Base-by-base conservation (phyloP, 306 rosid genomes). In the Pueraria montana region DNA sequence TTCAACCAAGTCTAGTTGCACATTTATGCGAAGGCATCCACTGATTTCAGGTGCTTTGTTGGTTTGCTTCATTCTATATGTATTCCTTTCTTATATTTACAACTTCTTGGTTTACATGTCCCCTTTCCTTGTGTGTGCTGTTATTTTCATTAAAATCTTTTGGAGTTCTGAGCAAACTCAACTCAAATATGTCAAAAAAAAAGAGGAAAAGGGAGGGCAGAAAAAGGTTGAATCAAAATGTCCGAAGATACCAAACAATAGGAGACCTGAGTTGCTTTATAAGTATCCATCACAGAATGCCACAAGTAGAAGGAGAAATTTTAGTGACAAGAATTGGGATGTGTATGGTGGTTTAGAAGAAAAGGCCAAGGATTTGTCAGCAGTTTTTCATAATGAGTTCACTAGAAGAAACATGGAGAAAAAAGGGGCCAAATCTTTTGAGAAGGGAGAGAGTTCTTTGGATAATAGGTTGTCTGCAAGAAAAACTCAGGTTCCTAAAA, bases 101-200 rank as follows among this genome's bases (percentile, higher is more conserved):
- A 82, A 30, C 36, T 45, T 96, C 45, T 70, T 96, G 80, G 78
- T 78, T 68, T 91, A 78, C 82, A 72, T 82, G 77, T 89, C 83
- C 55, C 99, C 98, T n/a, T 88, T 96, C 79, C 79, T 96, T 64
- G 36, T 88, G 18, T 87, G 87, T 73, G 71, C 70, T 72, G 86
- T 88, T 52, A 18, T 92, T 81, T 86, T 94, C 62, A 59, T 94
- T 32, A 86, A 82, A 87, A 77, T 90, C 11, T 90, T 92, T 81
- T 87, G 94, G 94, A 92, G 92, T 86, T 92, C 99, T 46, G 94
- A 91, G 77, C 82, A 87, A 76, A 83, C 89, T 59, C 61, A 72
- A 36, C 71, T 87, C 78, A 81, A 12, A 56, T 78, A 65, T 67
- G 81, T 27, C 78, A 88, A 82, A 72, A 34, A 5, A 6, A 78